These are phyloP conservation scores for Xylaria sp. DNA, from an alignment of 2,329 filamentous ascomycete genomes.

Conservation along the genomic window DNA sequence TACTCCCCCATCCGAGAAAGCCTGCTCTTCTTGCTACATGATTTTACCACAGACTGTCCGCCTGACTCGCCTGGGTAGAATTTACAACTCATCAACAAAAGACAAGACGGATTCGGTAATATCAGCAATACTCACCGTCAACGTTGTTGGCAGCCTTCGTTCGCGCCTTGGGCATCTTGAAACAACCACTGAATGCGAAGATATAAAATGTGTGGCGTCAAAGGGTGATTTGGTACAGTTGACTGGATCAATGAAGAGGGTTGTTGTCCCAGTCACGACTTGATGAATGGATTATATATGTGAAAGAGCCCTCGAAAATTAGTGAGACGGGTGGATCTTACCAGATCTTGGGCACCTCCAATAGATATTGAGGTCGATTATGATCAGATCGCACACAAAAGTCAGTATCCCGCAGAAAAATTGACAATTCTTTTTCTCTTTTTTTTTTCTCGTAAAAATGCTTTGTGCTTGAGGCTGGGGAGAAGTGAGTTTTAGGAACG, in stretches of 20 bases:
- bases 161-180: slow-evolving; percentile 23
- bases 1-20: slow-evolving; percentile 48
- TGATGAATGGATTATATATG: no score
- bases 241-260: not conserved
- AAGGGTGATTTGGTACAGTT: not conserved
- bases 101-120: not conserved
- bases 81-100: slow-evolving; percentile 16
- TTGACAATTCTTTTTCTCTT: no score
- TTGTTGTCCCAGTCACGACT: no score
- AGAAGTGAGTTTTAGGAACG: not conserved
- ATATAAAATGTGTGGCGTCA: not conserved
- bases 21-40: slow-evolving; percentile 36
- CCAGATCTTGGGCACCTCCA: no score
- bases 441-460: not conserved
- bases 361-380: not conserved
- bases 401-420: not conserved
- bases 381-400: not conserved
- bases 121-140: slow-evolving; percentile 27
- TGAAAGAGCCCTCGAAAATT: not conserved
- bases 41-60: slow-evolving; percentile 24
- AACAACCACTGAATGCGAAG: not conserved
- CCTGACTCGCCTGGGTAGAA: slow-evolving; percentile 34
- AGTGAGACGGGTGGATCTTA: not conserved
- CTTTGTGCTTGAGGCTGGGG: not conserved
- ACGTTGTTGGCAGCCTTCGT: not conserved